These are phyloP conservation scores for Ganoderma lucidum DNA, from an alignment of 1,284 basidiomycete genomes.

Conservation along the genomic window DNA sequence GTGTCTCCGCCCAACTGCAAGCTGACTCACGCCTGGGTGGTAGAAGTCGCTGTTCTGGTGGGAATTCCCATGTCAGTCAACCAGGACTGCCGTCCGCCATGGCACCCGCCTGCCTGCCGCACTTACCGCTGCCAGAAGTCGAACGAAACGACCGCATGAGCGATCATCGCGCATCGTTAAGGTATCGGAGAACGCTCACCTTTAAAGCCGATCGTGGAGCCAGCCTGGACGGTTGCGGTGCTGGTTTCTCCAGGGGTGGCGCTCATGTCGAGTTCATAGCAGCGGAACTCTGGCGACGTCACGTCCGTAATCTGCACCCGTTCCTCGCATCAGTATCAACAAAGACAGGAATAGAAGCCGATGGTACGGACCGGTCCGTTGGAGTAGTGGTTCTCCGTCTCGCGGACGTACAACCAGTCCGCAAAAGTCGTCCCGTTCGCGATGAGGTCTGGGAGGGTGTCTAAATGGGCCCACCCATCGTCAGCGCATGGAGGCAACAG, in stretches of 20 bases:
- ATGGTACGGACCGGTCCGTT: slow-evolving; percentile 45
- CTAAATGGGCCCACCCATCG: slow-evolving; percentile 11
- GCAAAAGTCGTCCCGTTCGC: slow-evolving; percentile 25
- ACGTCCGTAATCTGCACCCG: slow-evolving; percentile 53
- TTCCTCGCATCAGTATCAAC: not conserved
- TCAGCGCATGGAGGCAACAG: not conserved
- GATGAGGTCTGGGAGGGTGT: slow-evolving; percentile 39
- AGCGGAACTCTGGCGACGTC: slow-evolving; percentile 51
- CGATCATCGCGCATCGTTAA: slow-evolving; percentile 35
- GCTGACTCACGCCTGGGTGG: slow-evolving; percentile 46
- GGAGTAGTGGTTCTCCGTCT: slow-evolving; percentile 50
- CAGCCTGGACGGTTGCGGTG: slow-evolving; percentile 49
- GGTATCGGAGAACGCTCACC: slow-evolving; percentile 19
- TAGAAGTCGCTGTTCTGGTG: slow-evolving; percentile 36
- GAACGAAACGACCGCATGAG: not conserved
- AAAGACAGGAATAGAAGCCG: not conserved
- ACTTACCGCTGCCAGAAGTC: slow-evolving; percentile 30
- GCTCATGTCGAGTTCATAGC: slow-evolving; percentile 51
- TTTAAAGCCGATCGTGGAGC: slow-evolving; percentile 40
- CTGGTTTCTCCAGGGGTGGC: slow-evolving; percentile 44
- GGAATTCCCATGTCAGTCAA: not conserved
- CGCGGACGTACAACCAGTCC: slow-evolving; percentile 52
- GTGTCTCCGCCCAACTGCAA: not conserved
- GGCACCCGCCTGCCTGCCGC: not conserved
- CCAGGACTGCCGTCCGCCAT: not conserved